Evolutionary conservation across 345 rosid genomes (phyloP), one percentile per base, ranked within the genome.

Genomic region (Populus davidiana): DNA sequence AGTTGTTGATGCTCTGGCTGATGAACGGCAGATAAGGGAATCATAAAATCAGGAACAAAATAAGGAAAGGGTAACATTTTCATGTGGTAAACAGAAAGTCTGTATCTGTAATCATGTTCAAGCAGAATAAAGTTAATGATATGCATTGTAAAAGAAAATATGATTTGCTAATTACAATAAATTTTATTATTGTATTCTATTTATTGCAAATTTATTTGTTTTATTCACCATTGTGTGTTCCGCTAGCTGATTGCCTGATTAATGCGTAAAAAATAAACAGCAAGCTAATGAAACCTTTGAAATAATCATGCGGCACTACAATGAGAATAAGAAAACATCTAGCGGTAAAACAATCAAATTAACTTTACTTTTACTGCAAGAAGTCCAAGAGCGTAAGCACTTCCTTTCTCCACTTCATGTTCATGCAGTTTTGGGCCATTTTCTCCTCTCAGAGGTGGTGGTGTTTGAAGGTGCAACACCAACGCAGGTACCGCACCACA

Each of bases 1-100:
- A 87, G 86, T 83, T 90, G 90, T 79, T 90, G 98, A 83, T 90
- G 81, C 84, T 77, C 88, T 21, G 92, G 89, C 98, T 92, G 76
- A 79, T 44, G 43, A 68, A 13, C 27, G 73, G 70, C 25, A 62
- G 59, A 31, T 17, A 79, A 17, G 56, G 29, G 38, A 52, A 68
- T 11, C 50, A 71, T 5, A 11, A 56, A 4, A 54, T 74, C 70
- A 69, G 38, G 49, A 33, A 35, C 23, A 16, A 63, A 44, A 9
- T 7, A 61, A 14, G 7, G 6, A n/a, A 68, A 74, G 23, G 5
- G 25, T 38, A 50, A 4, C 21, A 17, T 75, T 12, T 50, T 35
- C 50, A 61, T 61, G 21, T 6, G 12, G 63, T 41, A 23, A 1
- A 8, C 9, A 49, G 12, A 70, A 49, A 25, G 52, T 1, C 2